Conservation (phyloP, 1,284 basidiomycete genomes). For the Leccinum angustisporum region DNA sequence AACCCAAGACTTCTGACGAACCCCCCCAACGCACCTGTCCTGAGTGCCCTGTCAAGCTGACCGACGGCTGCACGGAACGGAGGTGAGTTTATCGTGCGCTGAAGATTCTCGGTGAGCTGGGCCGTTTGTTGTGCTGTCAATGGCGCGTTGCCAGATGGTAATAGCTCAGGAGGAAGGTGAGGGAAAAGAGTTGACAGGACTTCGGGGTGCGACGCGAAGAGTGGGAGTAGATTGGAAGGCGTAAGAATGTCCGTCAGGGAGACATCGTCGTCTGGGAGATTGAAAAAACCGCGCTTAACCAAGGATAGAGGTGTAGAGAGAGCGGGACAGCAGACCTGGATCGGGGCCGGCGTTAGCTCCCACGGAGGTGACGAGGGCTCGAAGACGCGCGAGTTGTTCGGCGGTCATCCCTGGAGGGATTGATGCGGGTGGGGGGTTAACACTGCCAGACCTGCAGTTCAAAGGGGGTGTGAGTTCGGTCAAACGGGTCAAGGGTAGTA, state of each 20-base stretch:
- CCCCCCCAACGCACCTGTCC: constrained; percentile 70
- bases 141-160: constrained; percentile 16
- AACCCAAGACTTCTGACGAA: constrained; percentile 73
- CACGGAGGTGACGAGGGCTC: constrained; percentile 41
- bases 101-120: constrained; percentile 57
- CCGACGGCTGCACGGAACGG: constrained; percentile 63
- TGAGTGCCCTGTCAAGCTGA: constrained; percentile 73
- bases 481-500: not conserved
- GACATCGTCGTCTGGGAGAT: constrained; percentile 43
- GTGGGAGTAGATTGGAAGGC: constrained; percentile 62
- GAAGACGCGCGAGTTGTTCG: constrained; percentile 56
- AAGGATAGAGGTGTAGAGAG: constrained; percentile 29
- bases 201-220: constrained; percentile 67
- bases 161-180: constrained; percentile 54
- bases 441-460: constrained; percentile 6
- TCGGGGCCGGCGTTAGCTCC: constrained; percentile 26
- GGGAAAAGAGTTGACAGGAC: constrained; percentile 70
- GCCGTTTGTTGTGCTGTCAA: constrained; percentile 26
- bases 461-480: not conserved
- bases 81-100: constrained; percentile 52
- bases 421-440: constrained; percentile 1
- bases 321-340: constrained; percentile 9
- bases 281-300: not conserved
- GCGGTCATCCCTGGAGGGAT: constrained; percentile 38
- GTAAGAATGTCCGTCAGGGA: constrained; percentile 74